Conservation (phyloP, 345 rosid species). For the Aquilaria malaccensis region DNA sequence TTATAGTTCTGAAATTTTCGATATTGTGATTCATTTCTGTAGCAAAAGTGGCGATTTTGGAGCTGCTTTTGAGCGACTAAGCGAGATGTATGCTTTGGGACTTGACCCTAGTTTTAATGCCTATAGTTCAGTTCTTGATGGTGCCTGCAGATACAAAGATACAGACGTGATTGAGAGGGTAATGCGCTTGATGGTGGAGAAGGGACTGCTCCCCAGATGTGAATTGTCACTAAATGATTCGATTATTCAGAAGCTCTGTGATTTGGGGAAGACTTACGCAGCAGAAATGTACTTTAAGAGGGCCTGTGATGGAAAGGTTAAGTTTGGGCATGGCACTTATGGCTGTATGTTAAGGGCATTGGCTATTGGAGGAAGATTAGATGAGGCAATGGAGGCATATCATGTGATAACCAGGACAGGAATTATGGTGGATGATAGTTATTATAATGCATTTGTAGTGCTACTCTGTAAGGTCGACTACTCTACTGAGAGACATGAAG, state of each 20-base stretch:
- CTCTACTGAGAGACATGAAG: slow-evolving; percentile 22
- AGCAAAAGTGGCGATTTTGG: slow-evolving; percentile 42
- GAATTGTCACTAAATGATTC: slow-evolving; percentile 18
- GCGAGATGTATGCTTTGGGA: slow-evolving; percentile 44
- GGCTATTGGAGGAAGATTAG: slow-evolving; percentile 36
- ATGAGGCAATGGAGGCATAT: slow-evolving; percentile 44
- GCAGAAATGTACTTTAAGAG: slow-evolving; percentile 46
- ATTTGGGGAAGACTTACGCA: slow-evolving; percentile 47
- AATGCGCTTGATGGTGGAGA: slow-evolving; percentile 33
- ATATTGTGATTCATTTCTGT: slow-evolving; percentile 40
- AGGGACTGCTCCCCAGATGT: slow-evolving; percentile 23
- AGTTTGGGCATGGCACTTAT: slow-evolving; percentile 32
- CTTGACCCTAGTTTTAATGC: slow-evolving; percentile 36
- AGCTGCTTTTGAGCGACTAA: slow-evolving; percentile 33
- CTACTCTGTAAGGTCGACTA: slow-evolving; percentile 40
- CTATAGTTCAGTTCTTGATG: slow-evolving; percentile 55
- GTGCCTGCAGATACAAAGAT: slow-evolving; percentile 43
- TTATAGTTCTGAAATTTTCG: slow-evolving; percentile 39
- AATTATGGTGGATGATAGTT: neutral
- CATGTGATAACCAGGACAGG: slow-evolving; percentile 23
- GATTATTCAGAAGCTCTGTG: slow-evolving; percentile 46
- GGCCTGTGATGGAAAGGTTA: slow-evolving; percentile 30
- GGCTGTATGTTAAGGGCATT: slow-evolving; percentile 44
- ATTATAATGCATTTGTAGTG: neutral
- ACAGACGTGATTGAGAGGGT: slow-evolving; percentile 36